Percentiles rank a stretch among this genome's conserved stretches.
Conservation (phyloP, 164 flowering plant genomes). For the Malania oleifera region DNA sequence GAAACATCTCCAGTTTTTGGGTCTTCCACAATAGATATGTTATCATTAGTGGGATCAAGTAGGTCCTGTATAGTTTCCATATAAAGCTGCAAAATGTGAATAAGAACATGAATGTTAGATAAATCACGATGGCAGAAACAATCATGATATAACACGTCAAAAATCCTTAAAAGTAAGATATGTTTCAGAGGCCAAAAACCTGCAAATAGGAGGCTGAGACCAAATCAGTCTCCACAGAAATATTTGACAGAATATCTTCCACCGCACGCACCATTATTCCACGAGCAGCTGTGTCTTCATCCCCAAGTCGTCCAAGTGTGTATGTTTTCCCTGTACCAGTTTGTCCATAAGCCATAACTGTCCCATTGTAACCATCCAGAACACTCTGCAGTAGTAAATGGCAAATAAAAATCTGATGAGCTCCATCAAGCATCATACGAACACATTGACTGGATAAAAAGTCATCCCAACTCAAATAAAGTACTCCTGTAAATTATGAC, state of each 20-base stretch:
- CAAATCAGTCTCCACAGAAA: constrained; percentile 73
- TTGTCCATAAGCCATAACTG: constrained; percentile 98
- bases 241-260: constrained; percentile 81
- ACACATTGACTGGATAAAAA: neutral
- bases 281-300: constrained; percentile 85
- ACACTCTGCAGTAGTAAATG: constrained; percentile 63
- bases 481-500: too few relatives aligned
- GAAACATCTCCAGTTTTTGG: constrained; percentile 96
- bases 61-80: constrained; percentile 99
- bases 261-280: constrained; percentile 97
- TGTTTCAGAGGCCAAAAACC: constrained; percentile 36
- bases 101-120: constrained; percentile 3
- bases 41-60: constrained; percentile 84
- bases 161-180: neutral
- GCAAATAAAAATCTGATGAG: constrained; percentile 1
- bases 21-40: constrained; percentile 84
- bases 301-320: constrained; percentile 93
- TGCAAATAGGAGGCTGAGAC: constrained; percentile 83
- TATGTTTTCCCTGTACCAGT: constrained; percentile 97
- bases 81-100: constrained; percentile 60
- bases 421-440: neutral
- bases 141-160: neutral
- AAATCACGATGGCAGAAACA: neutral
- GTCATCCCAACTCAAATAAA: neutral
- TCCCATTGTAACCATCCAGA: constrained; percentile 94